Conservation (phyloP, 805 yeast species). For the Spathaspora passalidarum region DNA sequence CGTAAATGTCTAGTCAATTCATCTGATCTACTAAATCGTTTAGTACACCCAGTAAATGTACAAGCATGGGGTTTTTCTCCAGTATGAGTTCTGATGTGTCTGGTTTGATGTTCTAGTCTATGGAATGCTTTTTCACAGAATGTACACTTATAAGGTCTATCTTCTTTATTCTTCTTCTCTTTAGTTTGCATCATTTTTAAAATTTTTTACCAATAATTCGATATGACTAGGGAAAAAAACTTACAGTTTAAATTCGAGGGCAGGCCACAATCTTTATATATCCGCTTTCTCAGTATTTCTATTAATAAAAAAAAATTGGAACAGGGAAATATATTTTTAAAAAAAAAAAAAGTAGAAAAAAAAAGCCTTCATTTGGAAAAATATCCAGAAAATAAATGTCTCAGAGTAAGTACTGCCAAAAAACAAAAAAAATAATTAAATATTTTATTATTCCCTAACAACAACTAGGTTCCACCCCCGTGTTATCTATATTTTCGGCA, state of each 20-base stretch:
- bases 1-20: constrained; percentile 84
- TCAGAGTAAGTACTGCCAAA: background rate
- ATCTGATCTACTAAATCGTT: constrained; percentile 76
- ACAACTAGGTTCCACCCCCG: background rate
- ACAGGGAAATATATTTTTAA: background rate
- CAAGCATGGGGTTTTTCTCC: constrained; percentile 92
- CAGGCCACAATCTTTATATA: background rate
- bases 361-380: background rate
- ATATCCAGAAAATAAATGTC: background rate
- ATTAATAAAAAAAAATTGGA: background rate
- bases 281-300: background rate
- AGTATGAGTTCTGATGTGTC: constrained; percentile 90
- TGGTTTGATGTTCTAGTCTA: constrained; percentile 84
- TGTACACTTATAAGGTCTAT: constrained; percentile 80
- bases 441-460: background rate
- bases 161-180: constrained; percentile 21
- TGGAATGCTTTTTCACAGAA: constrained; percentile 84
- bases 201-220: background rate
- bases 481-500: constrained; percentile 1
- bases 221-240: no score
- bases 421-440: background rate
- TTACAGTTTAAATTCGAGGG: no score
- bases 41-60: constrained; percentile 77
- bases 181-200: constrained; percentile 1
- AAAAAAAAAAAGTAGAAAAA: background rate